Base-by-base conservation (phyloP, 176 grass and related monocot species). In the Oryza meyeriana region DNA sequence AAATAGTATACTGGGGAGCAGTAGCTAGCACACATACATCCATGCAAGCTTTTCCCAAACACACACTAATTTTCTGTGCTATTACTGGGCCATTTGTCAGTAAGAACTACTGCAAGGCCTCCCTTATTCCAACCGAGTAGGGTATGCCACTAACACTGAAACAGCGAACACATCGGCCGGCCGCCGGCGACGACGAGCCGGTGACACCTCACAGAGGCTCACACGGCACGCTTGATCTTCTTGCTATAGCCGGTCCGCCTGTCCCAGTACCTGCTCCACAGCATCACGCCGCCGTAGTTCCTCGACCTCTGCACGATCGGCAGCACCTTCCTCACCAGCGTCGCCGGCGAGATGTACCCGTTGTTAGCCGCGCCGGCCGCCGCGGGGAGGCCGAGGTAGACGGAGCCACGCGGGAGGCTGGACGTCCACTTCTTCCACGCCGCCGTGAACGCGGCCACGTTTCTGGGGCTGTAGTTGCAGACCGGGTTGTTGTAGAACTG, bases 271-370 rank as follows among this genome's bases (percentile, higher is more conserved):
- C 73, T 58, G 73, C 73, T 76, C 73, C 73, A 79, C 6, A 79
- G 76, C 76, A 79, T 66, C 61, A 79, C 45, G 12, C 76, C 76
- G 22, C 76, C 76, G 1, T 79, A 79, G 76, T 79, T 79, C 18
- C 12, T 45, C 10, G 76, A 79, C 11, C 18, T 17, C 39, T 30
- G 40, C 61, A 79, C 76, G 76, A 65, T 78, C 26, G 76, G 76
- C 17, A 78, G 61, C 38, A 65, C 76, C 38, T 78, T 65, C 26
- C 17, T 12, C 61, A 45, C 76, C 38, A 78, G 76, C 61, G 39
- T 64, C 17, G 10, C 18, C 38, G 76, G 76, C 0, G 20, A 0
- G 0, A 79, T 20, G 29, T 66, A 79, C 3, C 76, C 76, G 29
- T 22, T 66, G 28, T 41, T 41, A 0, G 76, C 62, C 28, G 76